Evolutionary conservation across 495 filamentous ascomycete species (phyloP).

Genomic region (Melanomma pulvis-pyrius): DNA sequence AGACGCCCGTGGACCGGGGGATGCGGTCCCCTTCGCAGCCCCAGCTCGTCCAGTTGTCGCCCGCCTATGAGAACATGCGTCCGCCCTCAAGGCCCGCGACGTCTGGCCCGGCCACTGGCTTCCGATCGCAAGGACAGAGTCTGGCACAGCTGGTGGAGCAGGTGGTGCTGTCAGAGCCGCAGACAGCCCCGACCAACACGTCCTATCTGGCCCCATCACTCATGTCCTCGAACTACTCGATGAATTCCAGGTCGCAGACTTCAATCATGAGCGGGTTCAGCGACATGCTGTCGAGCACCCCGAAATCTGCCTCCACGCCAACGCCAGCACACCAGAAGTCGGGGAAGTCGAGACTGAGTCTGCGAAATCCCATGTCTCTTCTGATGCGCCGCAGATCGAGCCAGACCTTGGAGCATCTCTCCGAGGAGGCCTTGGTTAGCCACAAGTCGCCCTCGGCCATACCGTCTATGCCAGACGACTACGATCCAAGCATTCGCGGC

Average conservation of each 20-base stretch:
- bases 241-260: slow-evolving; percentile 30
- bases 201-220: slow-evolving; percentile 9
- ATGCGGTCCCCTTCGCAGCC: neutral
- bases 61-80: slow-evolving; percentile 10
- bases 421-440: slow-evolving; percentile 39
- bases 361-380: slow-evolving; percentile 69
- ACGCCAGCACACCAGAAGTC: slow-evolving; percentile 27
- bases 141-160: slow-evolving; percentile 32
- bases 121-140: slow-evolving; percentile 23
- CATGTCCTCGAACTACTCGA: slow-evolving; percentile 23
- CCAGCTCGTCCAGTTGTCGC: slow-evolving; percentile 6
- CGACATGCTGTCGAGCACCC: slow-evolving; percentile 21
- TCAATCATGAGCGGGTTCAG: slow-evolving; percentile 27
- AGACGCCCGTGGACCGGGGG: neutral
- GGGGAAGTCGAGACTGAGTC: slow-evolving; percentile 65
- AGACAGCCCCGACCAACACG: slow-evolving; percentile 2
- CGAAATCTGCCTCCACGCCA: slow-evolving; percentile 7
- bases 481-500: slow-evolving; percentile 83
- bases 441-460: slow-evolving; percentile 41
- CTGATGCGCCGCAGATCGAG: slow-evolving; percentile 62
- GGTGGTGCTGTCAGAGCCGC: slow-evolving; percentile 17
- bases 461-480: slow-evolving; percentile 64
- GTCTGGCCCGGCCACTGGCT: slow-evolving; percentile 3
- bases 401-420: slow-evolving; percentile 40
- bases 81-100: slow-evolving; percentile 11